Evolutionary conservation across 129 eudicot genomes (phyloP).

Genomic region (Flaveria brownii): DNA sequence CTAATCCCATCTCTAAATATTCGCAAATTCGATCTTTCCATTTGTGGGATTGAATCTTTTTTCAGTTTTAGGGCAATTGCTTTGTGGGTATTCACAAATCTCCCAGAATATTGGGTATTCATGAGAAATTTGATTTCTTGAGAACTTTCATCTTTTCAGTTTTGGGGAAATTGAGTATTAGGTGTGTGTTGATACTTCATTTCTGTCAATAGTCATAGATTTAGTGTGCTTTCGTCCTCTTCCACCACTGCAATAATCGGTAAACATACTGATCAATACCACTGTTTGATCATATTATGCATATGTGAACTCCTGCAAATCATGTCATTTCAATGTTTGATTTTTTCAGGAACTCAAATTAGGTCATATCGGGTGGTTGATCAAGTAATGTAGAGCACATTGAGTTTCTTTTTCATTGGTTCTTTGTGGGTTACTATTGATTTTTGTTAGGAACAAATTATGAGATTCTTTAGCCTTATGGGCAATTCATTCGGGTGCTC

Average conservation of each 20-base stretch:
- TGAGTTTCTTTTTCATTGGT: slow-evolving; percentile 3
- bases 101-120: background rate
- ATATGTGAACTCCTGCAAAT: background rate
- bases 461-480: slow-evolving; percentile 78
- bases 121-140: background rate
- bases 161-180: slow-evolving; percentile 4
- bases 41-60: slow-evolving; percentile 27
- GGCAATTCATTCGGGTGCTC: slow-evolving; percentile 97
- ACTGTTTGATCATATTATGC: slow-evolving; percentile 7
- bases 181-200: slow-evolving; percentile 12
- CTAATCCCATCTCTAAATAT: slow-evolving; percentile 11
- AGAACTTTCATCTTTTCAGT: background rate
- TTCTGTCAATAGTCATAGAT: too few relatives aligned
- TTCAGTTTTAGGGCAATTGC: slow-evolving; percentile 18
- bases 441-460: slow-evolving; percentile 26
- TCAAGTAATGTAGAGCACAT: slow-evolving; percentile 13
- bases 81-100: slow-evolving; percentile 12
- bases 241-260: background rate
- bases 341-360: slow-evolving; percentile 11
- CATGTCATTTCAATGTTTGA: background rate
- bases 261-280: slow-evolving; percentile 20
- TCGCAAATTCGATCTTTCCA: slow-evolving; percentile 22
- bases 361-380: slow-evolving; percentile 14
- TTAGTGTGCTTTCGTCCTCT: background rate
- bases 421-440: slow-evolving; percentile 16